These are phyloP conservation scores for Pilaira anomala DNA, from an alignment of 192 early-diverging fungal species.

Conservation along the genomic window DNA sequence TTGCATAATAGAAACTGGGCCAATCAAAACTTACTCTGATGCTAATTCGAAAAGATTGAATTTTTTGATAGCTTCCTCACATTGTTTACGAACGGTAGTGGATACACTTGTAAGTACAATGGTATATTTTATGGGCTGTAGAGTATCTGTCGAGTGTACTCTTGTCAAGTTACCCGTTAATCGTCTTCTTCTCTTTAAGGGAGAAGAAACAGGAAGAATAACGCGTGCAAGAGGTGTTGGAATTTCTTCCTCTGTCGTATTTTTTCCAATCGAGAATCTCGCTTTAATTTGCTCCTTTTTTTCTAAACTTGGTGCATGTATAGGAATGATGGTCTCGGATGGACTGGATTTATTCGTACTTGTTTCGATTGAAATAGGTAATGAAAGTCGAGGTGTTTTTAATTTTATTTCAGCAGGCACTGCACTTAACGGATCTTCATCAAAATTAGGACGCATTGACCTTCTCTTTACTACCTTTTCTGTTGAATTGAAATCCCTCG, in stretches of 20 bases:
- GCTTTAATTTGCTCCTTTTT: slow-evolving; percentile 20
- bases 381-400: not conserved
- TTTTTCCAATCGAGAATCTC: slow-evolving; percentile 14
- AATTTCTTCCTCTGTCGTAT: not conserved
- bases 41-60: not conserved
- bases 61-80: not conserved
- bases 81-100: not conserved
- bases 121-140: not conserved
- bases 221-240: not conserved
- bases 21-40: not conserved
- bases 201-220: not conserved
- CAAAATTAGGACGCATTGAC: too few relatives aligned
- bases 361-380: not conserved
- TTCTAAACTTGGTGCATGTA: not conserved
- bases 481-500: not conserved
- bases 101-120: slow-evolving; percentile 14
- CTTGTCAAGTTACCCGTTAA: not conserved
- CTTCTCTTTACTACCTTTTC: not conserved
- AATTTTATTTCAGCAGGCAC: not conserved
- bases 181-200: slow-evolving; percentile 20
- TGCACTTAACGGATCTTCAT: too few relatives aligned
- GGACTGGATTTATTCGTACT: not conserved
- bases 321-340: not conserved
- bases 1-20: not conserved
- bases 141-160: not conserved